Evolutionary conservation across 1,284 basidiomycete genomes (phyloP).

Genomic region (Exsudoporus floridanus): DNA sequence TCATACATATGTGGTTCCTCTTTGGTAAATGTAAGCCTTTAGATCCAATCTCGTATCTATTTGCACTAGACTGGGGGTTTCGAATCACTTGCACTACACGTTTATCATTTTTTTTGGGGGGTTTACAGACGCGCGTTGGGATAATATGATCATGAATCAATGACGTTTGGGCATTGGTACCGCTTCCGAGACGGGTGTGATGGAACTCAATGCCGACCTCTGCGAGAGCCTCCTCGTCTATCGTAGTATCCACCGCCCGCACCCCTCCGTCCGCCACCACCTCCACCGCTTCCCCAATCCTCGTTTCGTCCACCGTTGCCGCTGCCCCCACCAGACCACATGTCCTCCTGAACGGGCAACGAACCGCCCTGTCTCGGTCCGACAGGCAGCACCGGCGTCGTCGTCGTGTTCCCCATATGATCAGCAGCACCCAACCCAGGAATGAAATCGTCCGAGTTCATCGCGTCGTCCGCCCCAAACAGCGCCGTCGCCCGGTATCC

Average conservation of each 20-base stretch:
- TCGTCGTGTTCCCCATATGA: conserved; percentile 9
- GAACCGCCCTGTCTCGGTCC: conserved; percentile 38
- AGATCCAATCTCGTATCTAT: conserved; percentile 9
- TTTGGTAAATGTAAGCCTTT: conserved; percentile 3
- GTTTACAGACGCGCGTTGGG: neutral
- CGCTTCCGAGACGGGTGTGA: neutral
- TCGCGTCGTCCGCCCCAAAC: conserved; percentile 29
- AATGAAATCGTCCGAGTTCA: conserved; percentile 46
- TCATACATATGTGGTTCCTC: neutral
- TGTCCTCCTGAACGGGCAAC: conserved; percentile 43
- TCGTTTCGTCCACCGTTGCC: conserved; percentile 25
- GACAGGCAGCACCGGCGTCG: conserved; percentile 1
- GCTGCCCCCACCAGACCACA: conserved; percentile 32
- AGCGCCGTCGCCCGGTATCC: conserved; percentile 7
- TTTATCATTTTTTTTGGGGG: neutral
- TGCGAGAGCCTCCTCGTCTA: conserved; percentile 29
- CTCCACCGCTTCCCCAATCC: conserved; percentile 31
- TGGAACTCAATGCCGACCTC: conserved; percentile 25
- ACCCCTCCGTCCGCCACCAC: conserved; percentile 22
- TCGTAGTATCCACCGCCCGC: conserved; percentile 29
- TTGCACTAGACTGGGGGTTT: conserved; percentile 14
- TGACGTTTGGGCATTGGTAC: neutral
- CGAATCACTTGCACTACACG: neutral
- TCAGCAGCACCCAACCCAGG: conserved; percentile 44
- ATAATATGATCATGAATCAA: conserved; percentile 7